Conservation (phyloP, 495 filamentous ascomycete species). For the Lindgomyces ingoldianus region DNA sequence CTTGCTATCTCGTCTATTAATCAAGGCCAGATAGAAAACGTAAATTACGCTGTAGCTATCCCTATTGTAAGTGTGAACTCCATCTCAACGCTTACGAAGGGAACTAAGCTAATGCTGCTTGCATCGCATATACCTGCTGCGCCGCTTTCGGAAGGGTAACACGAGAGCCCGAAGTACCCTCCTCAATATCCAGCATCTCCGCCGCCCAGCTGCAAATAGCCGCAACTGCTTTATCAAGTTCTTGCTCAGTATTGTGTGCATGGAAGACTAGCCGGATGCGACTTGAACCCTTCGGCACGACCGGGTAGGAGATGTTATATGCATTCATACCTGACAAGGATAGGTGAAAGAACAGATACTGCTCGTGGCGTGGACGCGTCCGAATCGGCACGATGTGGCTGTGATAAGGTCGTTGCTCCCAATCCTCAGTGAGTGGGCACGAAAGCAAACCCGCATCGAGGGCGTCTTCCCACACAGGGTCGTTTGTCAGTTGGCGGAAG, state of each 20-base stretch:
- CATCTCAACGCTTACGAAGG: too few relatives aligned
- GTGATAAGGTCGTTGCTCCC: background rate
- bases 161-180: too few relatives aligned
- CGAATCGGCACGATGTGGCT: constrained; percentile 13
- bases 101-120: too few relatives aligned
- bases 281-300: constrained; percentile 52
- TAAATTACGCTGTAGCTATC: too few relatives aligned
- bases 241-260: constrained; percentile 51
- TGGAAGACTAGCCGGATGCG: constrained; percentile 56
- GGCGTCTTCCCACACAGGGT: background rate
- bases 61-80: too few relatives aligned
- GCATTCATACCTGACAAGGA: constrained; percentile 27
- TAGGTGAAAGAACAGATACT: constrained; percentile 48
- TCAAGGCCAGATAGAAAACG: too few relatives aligned
- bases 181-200: constrained; percentile 42
- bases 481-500: background rate
- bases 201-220: constrained; percentile 49
- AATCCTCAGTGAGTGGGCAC: background rate
- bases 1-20: too few relatives aligned
- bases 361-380: constrained; percentile 17
- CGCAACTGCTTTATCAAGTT: constrained; percentile 51
- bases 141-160: too few relatives aligned
- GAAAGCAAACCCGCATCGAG: constrained; percentile 4
- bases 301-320: constrained; percentile 51
- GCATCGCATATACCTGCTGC: too few relatives aligned